These are phyloP conservation scores for Trichosporon sp. DNA, from an alignment of 1,284 basidiomycete genomes.

Conservation along the genomic window DNA sequence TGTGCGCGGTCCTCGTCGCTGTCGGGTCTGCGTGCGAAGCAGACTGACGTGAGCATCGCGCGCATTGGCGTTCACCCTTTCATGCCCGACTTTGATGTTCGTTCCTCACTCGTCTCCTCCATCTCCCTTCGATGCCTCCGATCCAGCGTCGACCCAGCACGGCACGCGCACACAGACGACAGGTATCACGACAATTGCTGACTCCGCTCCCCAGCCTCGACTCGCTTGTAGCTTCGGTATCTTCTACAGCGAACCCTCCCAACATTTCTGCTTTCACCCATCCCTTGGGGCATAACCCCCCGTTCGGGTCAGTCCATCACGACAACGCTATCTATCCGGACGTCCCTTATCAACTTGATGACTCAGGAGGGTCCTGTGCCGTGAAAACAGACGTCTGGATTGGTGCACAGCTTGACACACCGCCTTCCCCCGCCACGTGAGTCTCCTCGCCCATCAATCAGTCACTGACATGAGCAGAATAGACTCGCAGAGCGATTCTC, in stretches of 20 bases:
- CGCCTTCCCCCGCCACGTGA: constrained; percentile 54
- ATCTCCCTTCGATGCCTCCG: constrained; percentile 14
- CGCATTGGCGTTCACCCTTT: not conserved
- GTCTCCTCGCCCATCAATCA: constrained; percentile 21
- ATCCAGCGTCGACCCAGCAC: constrained; percentile 4
- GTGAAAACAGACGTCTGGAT: constrained; percentile 46
- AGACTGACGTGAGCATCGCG: not conserved
- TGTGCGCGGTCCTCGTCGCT: constrained; percentile 1
- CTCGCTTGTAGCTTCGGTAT: constrained; percentile 36
- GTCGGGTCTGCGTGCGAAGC: not conserved
- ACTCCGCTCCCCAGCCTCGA: constrained; percentile 34
- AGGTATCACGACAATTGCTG: constrained; percentile 25
- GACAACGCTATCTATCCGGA: constrained; percentile 27
- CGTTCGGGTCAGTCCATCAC: constrained; percentile 21
- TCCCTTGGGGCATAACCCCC: constrained; percentile 14
- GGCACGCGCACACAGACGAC: constrained; percentile 13
- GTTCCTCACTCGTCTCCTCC: not conserved
- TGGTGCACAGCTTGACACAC: constrained; percentile 38
- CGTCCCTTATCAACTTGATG: constrained; percentile 28
- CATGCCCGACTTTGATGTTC: constrained; percentile 9
- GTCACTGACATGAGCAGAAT: constrained; percentile 36
- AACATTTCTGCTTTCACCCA: constrained; percentile 17
- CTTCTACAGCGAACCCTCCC: constrained; percentile 37
- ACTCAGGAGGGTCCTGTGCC: constrained; percentile 29
- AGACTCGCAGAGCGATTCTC: constrained; percentile 47